These are phyloP conservation scores for Kickxella alabastrina DNA, from an alignment of 192 early-diverging fungal species.

Conservation along the genomic window DNA sequence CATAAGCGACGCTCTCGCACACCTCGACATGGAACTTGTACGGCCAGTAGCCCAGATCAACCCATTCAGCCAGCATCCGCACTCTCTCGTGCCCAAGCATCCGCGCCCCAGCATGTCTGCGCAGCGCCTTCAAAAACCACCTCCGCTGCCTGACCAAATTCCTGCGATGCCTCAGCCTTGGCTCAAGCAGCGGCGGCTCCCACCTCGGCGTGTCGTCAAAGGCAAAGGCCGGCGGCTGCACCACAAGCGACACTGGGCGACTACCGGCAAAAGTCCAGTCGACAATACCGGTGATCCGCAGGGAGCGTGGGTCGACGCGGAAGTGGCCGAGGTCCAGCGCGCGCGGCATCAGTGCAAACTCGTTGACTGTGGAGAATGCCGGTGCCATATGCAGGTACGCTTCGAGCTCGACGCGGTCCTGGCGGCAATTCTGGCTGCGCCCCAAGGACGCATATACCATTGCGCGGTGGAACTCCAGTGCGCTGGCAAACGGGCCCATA, in stretches of 20 bases:
- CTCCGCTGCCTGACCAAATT: slow-evolving; percentile 40
- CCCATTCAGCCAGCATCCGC: slow-evolving; percentile 21
- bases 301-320: slow-evolving; percentile 8
- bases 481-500: slow-evolving; percentile 18
- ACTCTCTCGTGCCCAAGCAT: slow-evolving; percentile 5
- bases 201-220: slow-evolving; percentile 48
- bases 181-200: slow-evolving; percentile 23
- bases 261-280: slow-evolving; percentile 37
- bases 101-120: slow-evolving; percentile 34
- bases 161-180: slow-evolving; percentile 24
- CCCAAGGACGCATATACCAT: slow-evolving; percentile 24
- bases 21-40: slow-evolving; percentile 42
- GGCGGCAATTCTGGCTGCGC: too few species aligned
- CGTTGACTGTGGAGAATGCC: neutral
- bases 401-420: slow-evolving; percentile 20
- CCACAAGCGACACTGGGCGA: slow-evolving; percentile 21
- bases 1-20: slow-evolving; percentile 20
- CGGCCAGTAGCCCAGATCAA: slow-evolving; percentile 36
- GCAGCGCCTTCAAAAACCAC: slow-evolving; percentile 32
- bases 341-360: slow-evolving; percentile 41
- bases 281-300: slow-evolving; percentile 17
- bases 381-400: slow-evolving; percentile 1
- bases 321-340: slow-evolving; percentile 35
- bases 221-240: slow-evolving; percentile 34
- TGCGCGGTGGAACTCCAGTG: slow-evolving; percentile 13